Base-by-base conservation (phyloP, 306 rosid genomes). In the Hippophae gyantsensis region DNA sequence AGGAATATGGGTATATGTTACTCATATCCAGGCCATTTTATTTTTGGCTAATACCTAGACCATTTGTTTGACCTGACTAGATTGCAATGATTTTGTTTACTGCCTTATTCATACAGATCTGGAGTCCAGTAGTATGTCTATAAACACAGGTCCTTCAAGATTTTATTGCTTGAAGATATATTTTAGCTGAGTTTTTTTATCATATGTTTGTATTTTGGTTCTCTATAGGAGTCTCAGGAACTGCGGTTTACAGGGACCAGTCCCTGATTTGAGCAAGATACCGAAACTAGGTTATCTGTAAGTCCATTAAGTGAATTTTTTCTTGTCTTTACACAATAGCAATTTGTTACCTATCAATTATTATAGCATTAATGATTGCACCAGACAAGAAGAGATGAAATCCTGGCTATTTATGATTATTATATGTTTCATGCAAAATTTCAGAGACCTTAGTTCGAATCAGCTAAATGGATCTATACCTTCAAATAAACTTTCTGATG, bases 381-480 rank as follows among this genome's bases (percentile, higher is more conserved):
- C 38, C 3, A 32, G 38, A 32, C 38, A 32, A 32, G 38, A 13
- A 49, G 8, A 42, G 23, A 12, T 67, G 49, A 41, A 8, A 12
- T 12, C 6, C 7, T 13, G 42, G 10, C 54, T 42, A 8, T 9
- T 6, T 47, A 64, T 73, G n/a, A 73, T 52, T 46, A 71, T 56
- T 56, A 43, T 55, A 47, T 63, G 64, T 59, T 58, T 76, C 73
- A 47, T 47, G 8, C 13, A 42, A 56, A 66, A 65, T 1, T 11
- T n/a, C 54, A 64, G 69, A 46, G 69, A 64, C 44, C 69, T 64
- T 32, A 55, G 69, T 26, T 63, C 58, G 12, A 63, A 63, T 27
- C 13, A 43, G 6, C 59, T 63, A 6, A 42, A 40, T 43, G 69
- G 61, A 64, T 54, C 9, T 14, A 45, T 64, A 54, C 69, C 69